Percentiles rank a stretch among this genome's conserved stretches.
Conservation (phyloP, 768 basidiomycete species). For the Russula virescens region DNA sequence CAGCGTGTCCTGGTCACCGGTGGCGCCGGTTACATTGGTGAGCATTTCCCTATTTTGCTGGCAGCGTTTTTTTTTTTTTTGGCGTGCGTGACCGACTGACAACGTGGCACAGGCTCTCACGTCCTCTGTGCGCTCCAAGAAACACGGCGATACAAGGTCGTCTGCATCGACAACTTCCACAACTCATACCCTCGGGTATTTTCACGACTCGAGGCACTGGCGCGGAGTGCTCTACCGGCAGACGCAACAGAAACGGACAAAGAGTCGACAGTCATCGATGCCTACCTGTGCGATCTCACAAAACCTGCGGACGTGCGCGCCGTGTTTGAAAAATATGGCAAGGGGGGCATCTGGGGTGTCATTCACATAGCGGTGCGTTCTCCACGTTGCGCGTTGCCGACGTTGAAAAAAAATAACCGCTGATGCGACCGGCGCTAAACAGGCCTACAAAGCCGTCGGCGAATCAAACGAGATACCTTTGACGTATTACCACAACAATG, state of each 20-base stretch:
- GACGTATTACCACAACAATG: conserved; percentile 93
- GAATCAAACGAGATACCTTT: conserved; percentile 92
- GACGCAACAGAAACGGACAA: conserved; percentile 62
- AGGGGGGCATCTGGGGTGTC: conserved; percentile 94
- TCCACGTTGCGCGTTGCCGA: background rate
- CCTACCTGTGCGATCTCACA: conserved; percentile 68
- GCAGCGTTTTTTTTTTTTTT: conserved; percentile 11
- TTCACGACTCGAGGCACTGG: conserved; percentile 71
- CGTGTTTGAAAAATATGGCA: conserved; percentile 80
- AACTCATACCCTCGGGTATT: conserved; percentile 82
- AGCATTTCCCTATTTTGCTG: conserved; percentile 18
- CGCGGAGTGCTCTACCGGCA: conserved; percentile 61
- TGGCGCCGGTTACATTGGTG: conserved; percentile 89
- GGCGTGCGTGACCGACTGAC: conserved; percentile 11
- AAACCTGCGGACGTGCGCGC: conserved; percentile 60
- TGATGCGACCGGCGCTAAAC: conserved; percentile 1
- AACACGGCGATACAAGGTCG: conserved; percentile 85
- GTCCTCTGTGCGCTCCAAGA: conserved; percentile 82
- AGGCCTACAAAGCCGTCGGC: conserved; percentile 98
- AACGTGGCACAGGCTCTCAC: conserved; percentile 73
- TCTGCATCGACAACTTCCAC: conserved; percentile 92
- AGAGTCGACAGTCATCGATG: conserved; percentile 68
- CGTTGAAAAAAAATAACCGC: background rate
- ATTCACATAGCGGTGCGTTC: conserved; percentile 85
- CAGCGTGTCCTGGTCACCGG: conserved; percentile 68